Evolutionary conservation across 2,329 filamentous ascomycete species (phyloP).

Genomic region (Alternaria sp.): DNA sequence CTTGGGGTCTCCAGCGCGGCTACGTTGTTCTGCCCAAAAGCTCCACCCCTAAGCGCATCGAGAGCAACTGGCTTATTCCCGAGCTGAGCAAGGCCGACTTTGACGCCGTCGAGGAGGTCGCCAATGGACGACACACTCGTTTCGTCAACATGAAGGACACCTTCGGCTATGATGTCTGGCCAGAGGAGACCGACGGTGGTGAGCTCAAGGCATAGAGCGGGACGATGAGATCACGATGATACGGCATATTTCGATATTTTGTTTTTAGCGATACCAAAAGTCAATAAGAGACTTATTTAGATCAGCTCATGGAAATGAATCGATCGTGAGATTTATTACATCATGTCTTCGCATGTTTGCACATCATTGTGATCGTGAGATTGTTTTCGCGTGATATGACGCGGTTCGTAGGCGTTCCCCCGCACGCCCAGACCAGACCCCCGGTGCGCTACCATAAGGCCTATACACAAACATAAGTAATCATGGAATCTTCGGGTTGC

Average conservation of each 20-base stretch:
- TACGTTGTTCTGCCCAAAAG: slow-evolving; percentile 51
- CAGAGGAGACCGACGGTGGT: slow-evolving; percentile 45
- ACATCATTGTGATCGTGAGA: background rate
- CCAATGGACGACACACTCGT: slow-evolving; percentile 69
- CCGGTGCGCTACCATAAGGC: slow-evolving; percentile 8
- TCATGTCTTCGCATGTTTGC: background rate
- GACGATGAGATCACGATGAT: background rate
- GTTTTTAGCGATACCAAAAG: slow-evolving; percentile 34
- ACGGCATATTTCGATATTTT: slow-evolving; percentile 10
- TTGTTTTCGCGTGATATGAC: background rate
- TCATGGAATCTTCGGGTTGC: background rate
- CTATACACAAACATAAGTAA: background rate
- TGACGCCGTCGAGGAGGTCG: slow-evolving; percentile 67
- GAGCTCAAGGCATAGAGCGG: slow-evolving; percentile 31
- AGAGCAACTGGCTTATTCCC: slow-evolving; percentile 70
- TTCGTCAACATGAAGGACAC: slow-evolving; percentile 86
- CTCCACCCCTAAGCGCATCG: slow-evolving; percentile 49
- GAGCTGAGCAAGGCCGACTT: slow-evolving; percentile 62
- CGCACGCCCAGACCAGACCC: slow-evolving; percentile 2
- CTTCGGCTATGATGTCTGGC: slow-evolving; percentile 72
- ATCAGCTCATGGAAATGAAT: slow-evolving; percentile 14
- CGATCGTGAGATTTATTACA: background rate
- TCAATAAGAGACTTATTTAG: slow-evolving; percentile 19
- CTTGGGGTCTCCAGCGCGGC: slow-evolving; percentile 83
- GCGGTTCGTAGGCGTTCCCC: background rate